Conservation (phyloP, 2,329 filamentous ascomycete species). For the Hypoxylon sp. region DNA sequence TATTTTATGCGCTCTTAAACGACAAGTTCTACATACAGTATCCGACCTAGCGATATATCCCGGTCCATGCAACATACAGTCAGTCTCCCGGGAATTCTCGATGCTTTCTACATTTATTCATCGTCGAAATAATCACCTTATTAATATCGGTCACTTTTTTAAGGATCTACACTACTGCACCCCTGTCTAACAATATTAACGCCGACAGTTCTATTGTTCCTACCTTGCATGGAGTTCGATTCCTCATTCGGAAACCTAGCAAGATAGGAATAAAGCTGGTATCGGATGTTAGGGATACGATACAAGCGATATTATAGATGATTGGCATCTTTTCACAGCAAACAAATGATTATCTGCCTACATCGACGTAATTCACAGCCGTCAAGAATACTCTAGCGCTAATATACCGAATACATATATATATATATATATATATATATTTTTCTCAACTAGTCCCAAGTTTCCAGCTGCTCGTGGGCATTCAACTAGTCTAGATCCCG, state of each 20-base stretch:
- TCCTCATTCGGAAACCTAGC: conserved; percentile 23
- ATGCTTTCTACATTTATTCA: conserved; percentile 4
- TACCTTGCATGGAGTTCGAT: conserved; percentile 22
- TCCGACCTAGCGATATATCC: conserved; percentile 6
- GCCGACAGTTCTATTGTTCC: conserved; percentile 12
- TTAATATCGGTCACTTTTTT: conserved; percentile 5
- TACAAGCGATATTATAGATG: conserved; percentile 1
- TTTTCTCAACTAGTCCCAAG: conserved; percentile 19
- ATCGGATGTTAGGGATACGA: conserved; percentile 13
- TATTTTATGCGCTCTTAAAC: conserved; percentile 2
- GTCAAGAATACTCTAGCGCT: not conserved
- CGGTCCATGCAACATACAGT: conserved; percentile 8
- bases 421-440: too few species aligned
- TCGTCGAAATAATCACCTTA: conserved; percentile 7
- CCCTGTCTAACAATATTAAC: conserved; percentile 21
- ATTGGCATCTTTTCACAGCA: not conserved
- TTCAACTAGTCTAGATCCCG: conserved; percentile 42
- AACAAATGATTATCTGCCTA: not conserved
- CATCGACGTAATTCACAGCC: not conserved
- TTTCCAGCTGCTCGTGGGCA: conserved; percentile 28
- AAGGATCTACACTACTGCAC: conserved; percentile 5
- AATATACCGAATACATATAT: conserved; percentile 4
- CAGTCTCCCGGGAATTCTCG: conserved; percentile 6
- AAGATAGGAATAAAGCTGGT: conserved; percentile 12
- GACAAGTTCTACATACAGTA: conserved; percentile 3